Percentiles rank a stretch among this genome's conserved stretches.
Evolutionary conservation across 1,284 basidiomycete species (phyloP).

Genomic region (Papiliotrema flavescens): DNA sequence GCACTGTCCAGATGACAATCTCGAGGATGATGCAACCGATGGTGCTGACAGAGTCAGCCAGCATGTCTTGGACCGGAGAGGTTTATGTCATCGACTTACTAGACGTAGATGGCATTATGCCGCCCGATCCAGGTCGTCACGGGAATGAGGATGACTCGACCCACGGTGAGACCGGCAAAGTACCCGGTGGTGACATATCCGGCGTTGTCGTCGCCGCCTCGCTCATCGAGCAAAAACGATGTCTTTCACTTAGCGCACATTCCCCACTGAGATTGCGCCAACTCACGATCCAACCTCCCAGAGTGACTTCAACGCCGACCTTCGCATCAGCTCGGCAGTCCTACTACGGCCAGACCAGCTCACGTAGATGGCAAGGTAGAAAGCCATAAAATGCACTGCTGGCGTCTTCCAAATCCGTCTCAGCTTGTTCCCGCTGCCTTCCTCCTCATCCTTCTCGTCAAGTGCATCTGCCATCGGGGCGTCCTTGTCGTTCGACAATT

Average conservation of each 20-base stretch:
- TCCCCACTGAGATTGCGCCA: not conserved
- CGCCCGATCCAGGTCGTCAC: constrained; percentile 39
- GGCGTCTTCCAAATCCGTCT: constrained; percentile 35
- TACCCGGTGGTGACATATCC: constrained; percentile 45
- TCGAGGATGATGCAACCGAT: constrained; percentile 51
- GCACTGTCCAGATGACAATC: constrained; percentile 62
- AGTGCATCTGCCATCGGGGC: not conserved
- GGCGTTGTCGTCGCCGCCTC: constrained; percentile 32
- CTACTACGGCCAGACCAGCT: not conserved
- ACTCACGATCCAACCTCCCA: constrained; percentile 42
- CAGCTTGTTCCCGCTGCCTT: constrained; percentile 35
- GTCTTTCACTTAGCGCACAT: constrained; percentile 14
- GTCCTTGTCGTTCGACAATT: not conserved
- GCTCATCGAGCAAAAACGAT: constrained; percentile 36
- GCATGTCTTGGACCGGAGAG: not conserved
- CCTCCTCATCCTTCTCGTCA: not conserved
- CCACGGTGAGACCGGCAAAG: constrained; percentile 41
- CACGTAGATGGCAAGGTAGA: constrained; percentile 41
- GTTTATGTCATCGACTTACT: constrained; percentile 19
- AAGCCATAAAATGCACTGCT: constrained; percentile 31
- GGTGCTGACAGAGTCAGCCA: constrained; percentile 15
- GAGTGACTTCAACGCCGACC: constrained; percentile 42
- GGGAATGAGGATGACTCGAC: constrained; percentile 40
- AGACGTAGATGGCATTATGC: constrained; percentile 35
- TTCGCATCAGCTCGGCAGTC: constrained; percentile 3